These are phyloP conservation scores for Alternaria consortialis DNA, from an alignment of 2,329 filamentous ascomycete species.

Conservation along the genomic window DNA sequence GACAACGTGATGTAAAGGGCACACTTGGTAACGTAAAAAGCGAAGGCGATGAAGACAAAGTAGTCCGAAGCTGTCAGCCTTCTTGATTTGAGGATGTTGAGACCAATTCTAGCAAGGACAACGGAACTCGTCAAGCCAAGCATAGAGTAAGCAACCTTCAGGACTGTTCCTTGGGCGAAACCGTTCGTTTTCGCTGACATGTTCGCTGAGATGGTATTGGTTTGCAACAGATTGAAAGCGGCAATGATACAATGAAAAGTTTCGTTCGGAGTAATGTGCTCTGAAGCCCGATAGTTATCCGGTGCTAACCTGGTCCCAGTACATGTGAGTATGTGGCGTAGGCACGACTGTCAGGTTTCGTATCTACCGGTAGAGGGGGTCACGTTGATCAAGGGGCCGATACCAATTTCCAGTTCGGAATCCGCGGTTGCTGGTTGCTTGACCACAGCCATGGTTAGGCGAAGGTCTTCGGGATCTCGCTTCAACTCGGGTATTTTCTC, in stretches of 20 bases:
- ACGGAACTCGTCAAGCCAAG: slow-evolving; percentile 20
- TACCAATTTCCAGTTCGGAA: background rate
- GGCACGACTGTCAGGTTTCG: background rate
- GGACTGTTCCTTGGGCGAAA: slow-evolving; percentile 22
- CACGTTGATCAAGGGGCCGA: background rate
- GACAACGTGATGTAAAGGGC: slow-evolving; percentile 48
- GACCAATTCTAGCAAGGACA: slow-evolving; percentile 17
- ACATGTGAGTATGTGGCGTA: slow-evolving; percentile 6
- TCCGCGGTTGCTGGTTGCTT: background rate
- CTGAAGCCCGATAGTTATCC: background rate
- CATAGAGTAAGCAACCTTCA: slow-evolving; percentile 23
- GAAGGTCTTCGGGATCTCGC: background rate
- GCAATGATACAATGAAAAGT: background rate
- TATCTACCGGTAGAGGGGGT: background rate
- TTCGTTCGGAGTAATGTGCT: background rate
- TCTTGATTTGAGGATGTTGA: slow-evolving; percentile 14
- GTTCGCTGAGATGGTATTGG: background rate
- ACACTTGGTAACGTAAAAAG: slow-evolving; percentile 37
- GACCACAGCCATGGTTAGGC: background rate
- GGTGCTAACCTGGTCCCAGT: background rate
- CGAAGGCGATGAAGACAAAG: slow-evolving; percentile 34
- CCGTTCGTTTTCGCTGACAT: slow-evolving; percentile 21
- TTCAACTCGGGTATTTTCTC: background rate
- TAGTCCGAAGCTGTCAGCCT: slow-evolving; percentile 14
- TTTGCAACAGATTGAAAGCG: background rate